Percentiles rank a stretch among this genome's conserved stretches.
Evolutionary conservation across 23 red algal species (phyloP).

Genomic region (Gracilariopsis chorda): DNA sequence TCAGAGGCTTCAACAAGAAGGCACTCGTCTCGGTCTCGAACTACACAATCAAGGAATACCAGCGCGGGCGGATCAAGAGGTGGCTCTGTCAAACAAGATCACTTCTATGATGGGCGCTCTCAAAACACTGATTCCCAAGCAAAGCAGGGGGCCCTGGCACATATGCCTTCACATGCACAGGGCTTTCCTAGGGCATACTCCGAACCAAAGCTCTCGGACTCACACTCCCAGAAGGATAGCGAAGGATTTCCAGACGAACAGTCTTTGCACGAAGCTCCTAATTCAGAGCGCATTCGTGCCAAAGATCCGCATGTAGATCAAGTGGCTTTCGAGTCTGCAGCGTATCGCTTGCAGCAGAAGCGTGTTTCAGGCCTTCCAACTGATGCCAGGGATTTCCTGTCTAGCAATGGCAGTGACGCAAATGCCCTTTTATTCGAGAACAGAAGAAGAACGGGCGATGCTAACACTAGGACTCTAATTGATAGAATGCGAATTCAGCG

Average conservation of each 20-base stretch:
- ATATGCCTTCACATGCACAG: neutral
- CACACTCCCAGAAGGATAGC: neutral
- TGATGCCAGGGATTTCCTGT: neutral
- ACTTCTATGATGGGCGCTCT: neutral
- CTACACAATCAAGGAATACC: neutral
- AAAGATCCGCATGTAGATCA: slow-evolving; percentile 18
- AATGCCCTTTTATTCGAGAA: slow-evolving; percentile 34
- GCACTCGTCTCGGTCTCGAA: neutral
- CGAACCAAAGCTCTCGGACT: slow-evolving; percentile 43
- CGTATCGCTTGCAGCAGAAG: slow-evolving; percentile 24
- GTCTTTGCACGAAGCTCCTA: neutral
- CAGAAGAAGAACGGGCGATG: slow-evolving; percentile 10
- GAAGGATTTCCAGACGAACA: neutral
- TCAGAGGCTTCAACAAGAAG: slow-evolving; percentile 1
- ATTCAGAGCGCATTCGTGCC: neutral
- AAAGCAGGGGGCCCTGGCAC: neutral
- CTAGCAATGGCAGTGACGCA: slow-evolving; percentile 31
- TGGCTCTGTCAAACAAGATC: neutral
- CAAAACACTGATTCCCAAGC: neutral
- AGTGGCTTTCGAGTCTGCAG: slow-evolving; percentile 45
- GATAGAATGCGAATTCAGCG: slow-evolving; percentile 1
- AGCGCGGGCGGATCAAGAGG: neutral
- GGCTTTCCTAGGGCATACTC: slow-evolving; percentile 27
- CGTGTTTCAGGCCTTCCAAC: neutral
- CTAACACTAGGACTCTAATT: neutral